phyloP scores from a whole-genome alignment of 2,329 filamentous ascomycete genomes.

The Penicillium sclerotigenum region DNA sequence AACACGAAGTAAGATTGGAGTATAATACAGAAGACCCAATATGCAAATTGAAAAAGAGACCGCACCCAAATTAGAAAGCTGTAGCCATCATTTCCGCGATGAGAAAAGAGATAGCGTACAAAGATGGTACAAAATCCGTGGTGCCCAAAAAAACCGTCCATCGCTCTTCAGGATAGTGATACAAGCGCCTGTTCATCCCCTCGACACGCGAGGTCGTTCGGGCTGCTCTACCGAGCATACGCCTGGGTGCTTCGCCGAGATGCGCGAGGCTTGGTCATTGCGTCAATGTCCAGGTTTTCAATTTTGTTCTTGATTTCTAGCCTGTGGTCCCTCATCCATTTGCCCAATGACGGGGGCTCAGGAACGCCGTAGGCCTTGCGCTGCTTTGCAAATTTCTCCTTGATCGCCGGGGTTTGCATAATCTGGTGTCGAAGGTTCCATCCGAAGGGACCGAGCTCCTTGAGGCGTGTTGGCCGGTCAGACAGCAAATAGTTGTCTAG shows the following conservation, averaged over 20 bases:
- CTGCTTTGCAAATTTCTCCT: slow-evolving; percentile 64
- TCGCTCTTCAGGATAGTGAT: slow-evolving; percentile 10
- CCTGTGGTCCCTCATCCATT: slow-evolving; percentile 39
- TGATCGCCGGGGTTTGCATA: slow-evolving; percentile 71
- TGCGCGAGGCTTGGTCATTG: slow-evolving; percentile 33
- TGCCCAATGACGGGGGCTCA: slow-evolving; percentile 45
- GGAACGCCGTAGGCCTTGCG: slow-evolving; percentile 64
- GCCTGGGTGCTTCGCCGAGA: background rate
- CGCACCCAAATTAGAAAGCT: slow-evolving; percentile 5
- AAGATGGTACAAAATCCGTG: slow-evolving; percentile 7
- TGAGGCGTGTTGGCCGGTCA: slow-evolving; percentile 71
- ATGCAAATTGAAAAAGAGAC: slow-evolving; percentile 22
- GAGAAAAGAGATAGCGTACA: slow-evolving; percentile 1
- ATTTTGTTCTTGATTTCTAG: slow-evolving; percentile 39
- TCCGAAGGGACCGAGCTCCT: slow-evolving; percentile 82
- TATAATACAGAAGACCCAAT: slow-evolving; percentile 35
- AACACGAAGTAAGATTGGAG: slow-evolving; percentile 26
- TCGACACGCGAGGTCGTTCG: background rate
- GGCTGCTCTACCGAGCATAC: slow-evolving; percentile 14
- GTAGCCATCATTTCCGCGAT: slow-evolving; percentile 2
- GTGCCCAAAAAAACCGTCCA: slow-evolving; percentile 12
- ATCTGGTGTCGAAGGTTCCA: slow-evolving; percentile 89
- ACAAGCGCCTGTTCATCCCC: slow-evolving; percentile 3
- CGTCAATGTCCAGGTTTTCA: slow-evolving; percentile 34
- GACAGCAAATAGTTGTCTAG: slow-evolving; percentile 89